Evolutionary conservation across 208 protist genomes (phyloP), one percentile per base, ranked within the genome.

Genomic region (Tritrichomonas musculus): DNA sequence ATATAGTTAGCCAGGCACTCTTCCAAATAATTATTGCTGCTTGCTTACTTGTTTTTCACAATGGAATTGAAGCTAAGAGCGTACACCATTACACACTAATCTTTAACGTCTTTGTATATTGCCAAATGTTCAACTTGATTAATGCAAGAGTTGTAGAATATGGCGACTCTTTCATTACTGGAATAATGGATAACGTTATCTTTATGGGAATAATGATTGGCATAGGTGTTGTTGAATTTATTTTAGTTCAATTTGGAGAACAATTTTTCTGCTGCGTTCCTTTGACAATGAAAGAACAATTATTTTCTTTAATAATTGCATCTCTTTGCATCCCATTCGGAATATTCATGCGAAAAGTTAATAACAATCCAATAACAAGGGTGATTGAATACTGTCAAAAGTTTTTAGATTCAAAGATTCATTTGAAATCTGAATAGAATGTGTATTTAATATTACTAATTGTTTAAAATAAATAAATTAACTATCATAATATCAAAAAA

Each of bases 11-110:
- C 5, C 50, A 69, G 17, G 14, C 25, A 0, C 0, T 92, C 14
- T 92, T 53, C 41, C 88, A 92, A 33, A 44, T 92, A 9, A 93
- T 53, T 8, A 69, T 96, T 22, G 94, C 72, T 17, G 14, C 39
- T 3, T 95, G 1, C 94, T 98, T 36, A 14, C 94, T 27, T 36
- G 97, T 92, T 73, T 97, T 77, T 30, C 41, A 88, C 17, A 47
- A 36, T 22, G 8, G 8, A 3, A 64, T 92, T 30, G 88, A 92
- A 92, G 47, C 9, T 5, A 72, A 36, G 47, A 57, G 27, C 14
- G 49, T 47, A 44, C 88, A 93, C 25, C 92, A 75, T 44, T 94
- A 92, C n/a, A 94, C 88, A 33, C 22, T 95, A 11, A 64, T 95
- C 0, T 95, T 95, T 69, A 95, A 95, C n/a, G 57, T 94, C 3